Percentiles rank a stretch among this genome's conserved stretches.
Conservation (phyloP, 345 rosid genomes). For the Eucalyptus globulus region DNA sequence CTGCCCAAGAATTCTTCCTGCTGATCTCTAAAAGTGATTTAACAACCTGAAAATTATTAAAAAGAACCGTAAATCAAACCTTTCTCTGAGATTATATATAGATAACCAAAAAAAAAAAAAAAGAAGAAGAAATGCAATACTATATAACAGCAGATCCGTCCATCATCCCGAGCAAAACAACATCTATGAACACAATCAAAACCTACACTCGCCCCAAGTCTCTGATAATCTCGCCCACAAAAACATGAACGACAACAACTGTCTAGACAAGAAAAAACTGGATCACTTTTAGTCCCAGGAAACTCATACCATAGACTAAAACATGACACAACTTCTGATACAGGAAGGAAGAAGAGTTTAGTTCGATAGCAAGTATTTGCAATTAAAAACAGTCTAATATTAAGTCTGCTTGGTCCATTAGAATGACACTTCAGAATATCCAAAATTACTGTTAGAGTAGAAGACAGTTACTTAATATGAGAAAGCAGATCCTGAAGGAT, state of each 20-base stretch:
- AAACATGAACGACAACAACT: not conserved
- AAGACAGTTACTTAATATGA: not conserved
- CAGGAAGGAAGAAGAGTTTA: not conserved
- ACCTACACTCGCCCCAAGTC: not conserved
- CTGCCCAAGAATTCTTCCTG: constrained; percentile 91
- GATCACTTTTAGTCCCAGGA: not conserved
- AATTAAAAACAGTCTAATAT: not conserved
- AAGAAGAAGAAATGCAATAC: not conserved
- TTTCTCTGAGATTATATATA: not conserved
- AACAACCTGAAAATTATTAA: constrained; percentile 49
- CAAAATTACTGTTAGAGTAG: not conserved
- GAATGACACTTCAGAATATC: not conserved
- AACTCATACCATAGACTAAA: not conserved
- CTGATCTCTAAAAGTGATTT: constrained; percentile 66
- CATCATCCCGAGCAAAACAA: not conserved
- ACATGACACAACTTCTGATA: not conserved
- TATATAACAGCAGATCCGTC: not conserved
- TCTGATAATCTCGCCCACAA: not conserved
- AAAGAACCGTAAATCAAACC: not conserved
- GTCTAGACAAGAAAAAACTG: not conserved
- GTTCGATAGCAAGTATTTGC: not conserved
- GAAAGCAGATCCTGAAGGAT: not conserved
- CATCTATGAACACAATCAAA: not conserved
- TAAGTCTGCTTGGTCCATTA: not conserved
- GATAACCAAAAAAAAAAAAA: not conserved